Conservation (phyloP, 192 early-diverging fungal genomes). For the Funneliformis geosporum region DNA sequence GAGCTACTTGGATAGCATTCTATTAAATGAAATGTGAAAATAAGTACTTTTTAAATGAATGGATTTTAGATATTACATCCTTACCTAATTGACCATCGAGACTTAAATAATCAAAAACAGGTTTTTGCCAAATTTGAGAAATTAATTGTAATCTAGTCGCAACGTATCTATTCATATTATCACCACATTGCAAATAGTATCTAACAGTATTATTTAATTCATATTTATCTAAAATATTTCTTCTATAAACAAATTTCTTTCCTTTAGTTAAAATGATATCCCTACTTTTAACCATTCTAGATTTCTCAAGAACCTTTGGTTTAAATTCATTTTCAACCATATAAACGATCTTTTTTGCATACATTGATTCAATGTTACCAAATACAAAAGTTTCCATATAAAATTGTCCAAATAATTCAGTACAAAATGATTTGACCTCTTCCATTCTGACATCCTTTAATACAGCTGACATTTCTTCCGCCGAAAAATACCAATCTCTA, state of each 20-base stretch:
- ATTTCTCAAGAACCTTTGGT: slow-evolving; percentile 61
- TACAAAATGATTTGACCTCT: slow-evolving; percentile 76
- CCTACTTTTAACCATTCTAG: slow-evolving; percentile 52
- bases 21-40: slow-evolving; percentile 70
- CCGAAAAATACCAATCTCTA: slow-evolving; percentile 74
- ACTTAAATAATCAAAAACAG: slow-evolving; percentile 89
- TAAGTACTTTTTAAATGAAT: slow-evolving; percentile 19
- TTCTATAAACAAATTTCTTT: slow-evolving; percentile 53
- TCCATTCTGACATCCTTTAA: slow-evolving; percentile 69
- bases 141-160: slow-evolving; percentile 72
- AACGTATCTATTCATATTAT: slow-evolving; percentile 59
- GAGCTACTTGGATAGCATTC: slow-evolving; percentile 62
- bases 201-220: slow-evolving; percentile 91
- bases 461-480: slow-evolving; percentile 72
- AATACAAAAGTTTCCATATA: slow-evolving; percentile 79
- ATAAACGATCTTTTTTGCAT: too few relatives aligned
- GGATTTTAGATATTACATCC: not conserved
- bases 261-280: slow-evolving; percentile 56
- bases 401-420: slow-evolving; percentile 66
- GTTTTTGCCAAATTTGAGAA: slow-evolving; percentile 83
- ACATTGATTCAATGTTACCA: too few relatives aligned
- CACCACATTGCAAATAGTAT: slow-evolving; percentile 79
- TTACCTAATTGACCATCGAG: slow-evolving; percentile 84
- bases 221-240: slow-evolving; percentile 67
- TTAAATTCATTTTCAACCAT: slow-evolving; percentile 60